phyloP scores from a whole-genome alignment of 805 yeast species.

The Monosporozyma unispora region DNA sequence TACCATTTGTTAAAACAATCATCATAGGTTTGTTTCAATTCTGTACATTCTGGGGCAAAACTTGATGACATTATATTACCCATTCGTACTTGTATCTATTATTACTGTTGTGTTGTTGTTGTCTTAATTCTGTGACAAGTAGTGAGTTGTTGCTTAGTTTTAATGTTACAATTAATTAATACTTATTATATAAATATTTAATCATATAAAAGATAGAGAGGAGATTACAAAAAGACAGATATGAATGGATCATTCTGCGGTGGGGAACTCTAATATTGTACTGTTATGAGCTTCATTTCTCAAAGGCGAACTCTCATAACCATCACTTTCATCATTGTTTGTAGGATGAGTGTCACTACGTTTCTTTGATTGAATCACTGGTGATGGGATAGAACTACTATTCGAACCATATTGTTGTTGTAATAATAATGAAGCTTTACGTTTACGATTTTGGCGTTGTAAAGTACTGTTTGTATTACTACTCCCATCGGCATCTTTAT shows the following conservation, averaged over 20 bases:
- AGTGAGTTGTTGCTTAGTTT: neutral
- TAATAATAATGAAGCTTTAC: constrained; percentile 26
- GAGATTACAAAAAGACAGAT: neutral
- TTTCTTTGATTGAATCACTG: constrained; percentile 5
- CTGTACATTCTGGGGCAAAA: constrained; percentile 95
- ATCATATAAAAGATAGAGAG: too few species aligned
- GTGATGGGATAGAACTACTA: constrained; percentile 25
- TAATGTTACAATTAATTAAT: neutral
- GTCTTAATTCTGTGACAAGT: neutral
- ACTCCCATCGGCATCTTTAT: neutral
- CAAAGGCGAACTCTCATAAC: constrained; percentile 5
- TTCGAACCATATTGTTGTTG: constrained; percentile 30
- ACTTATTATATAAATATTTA: neutral
- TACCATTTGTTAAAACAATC: constrained; percentile 94
- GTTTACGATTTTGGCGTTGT: constrained; percentile 24
- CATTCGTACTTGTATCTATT: constrained; percentile 31
- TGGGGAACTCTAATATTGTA: constrained; percentile 2
- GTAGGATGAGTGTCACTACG: neutral
- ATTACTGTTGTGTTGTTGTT: neutral
- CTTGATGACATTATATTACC: constrained; percentile 75
- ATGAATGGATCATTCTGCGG: neutral
- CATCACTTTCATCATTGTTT: too few species aligned
- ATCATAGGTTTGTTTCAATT: constrained; percentile 76
- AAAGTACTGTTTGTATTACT: constrained; percentile 18
- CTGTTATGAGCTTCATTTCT: neutral